Evolutionary conservation across 108 stramenopile species (phyloP), one percentile per base, ranked within the genome.

Genomic region (Chaetoceros tenuissimus): DNA sequence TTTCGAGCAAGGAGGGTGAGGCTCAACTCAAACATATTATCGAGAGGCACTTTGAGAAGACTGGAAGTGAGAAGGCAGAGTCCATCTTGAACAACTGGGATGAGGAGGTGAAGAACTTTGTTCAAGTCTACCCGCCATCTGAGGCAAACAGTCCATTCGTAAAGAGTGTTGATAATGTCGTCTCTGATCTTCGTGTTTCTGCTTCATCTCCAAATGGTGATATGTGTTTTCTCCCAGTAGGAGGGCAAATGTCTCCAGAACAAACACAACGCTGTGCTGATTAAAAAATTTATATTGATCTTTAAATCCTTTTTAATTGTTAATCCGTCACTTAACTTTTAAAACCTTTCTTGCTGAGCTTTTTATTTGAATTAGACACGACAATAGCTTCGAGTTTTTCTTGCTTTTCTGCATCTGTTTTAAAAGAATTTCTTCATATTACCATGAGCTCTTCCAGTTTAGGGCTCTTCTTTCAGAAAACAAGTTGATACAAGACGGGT

Each of bases 21-120:
- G 61, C 72, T 23, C 83, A 89, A 62, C 66, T 97, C 56, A 82
- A 76, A 62, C 55, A 62, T 53, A 91, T 94, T 52, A 66, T 97
- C 60, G 88, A 94, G 68, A 81, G 90, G 28, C 95, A 96, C 74
- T 82, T 68, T 51, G 76, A 85, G 65, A 68, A 89, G 54, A 96
- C 97, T 34, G 92, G 84, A 54, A 94, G 92, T 58, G 79, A 90
- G 34, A 69, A 72, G 43, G 97, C 92, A 18, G 74, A 84, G 50
- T 69, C 74, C 21, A 82, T 98, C 53, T 77, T 98, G 55, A 76
- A 76, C 51, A 78, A 94, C 62, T 98, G 89, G 89, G 85, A 87
- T 3, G 64, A 72, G 24, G 71, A 78, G 52, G 73, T 89, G 29
- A 66, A 54, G 5, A 78, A 88, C 59, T 98, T 98, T 77, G 85